Percentiles rank a stretch among this genome's conserved stretches.
phyloP scores from a whole-genome alignment of 495 filamentous ascomycete genomes.

The Melanomma pulvis-pyrius region DNA sequence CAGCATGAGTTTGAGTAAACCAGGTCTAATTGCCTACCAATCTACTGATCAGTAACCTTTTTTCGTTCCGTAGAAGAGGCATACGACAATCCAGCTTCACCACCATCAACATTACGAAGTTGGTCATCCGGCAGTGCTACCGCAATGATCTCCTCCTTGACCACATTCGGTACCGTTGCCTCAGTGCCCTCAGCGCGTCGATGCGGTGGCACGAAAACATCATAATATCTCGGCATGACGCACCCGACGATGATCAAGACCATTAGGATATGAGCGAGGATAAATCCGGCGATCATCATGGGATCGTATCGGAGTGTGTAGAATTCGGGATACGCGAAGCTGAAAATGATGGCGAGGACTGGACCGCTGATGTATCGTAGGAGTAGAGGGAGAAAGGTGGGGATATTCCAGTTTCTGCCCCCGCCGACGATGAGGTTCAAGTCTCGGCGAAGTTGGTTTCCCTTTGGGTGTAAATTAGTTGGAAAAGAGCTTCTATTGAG shows the following conservation, averaged over 20 bases:
- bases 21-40: no score
- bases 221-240: conserved; percentile 46
- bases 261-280: conserved; percentile 43
- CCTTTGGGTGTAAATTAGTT: conserved; percentile 1
- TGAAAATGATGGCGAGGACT: conserved; percentile 48
- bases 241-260: conserved; percentile 42
- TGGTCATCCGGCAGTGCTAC: not conserved
- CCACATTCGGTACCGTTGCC: conserved; percentile 1
- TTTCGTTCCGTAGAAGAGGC: no score
- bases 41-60: no score
- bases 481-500: not conserved
- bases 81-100: not conserved
- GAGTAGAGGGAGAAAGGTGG: conserved; percentile 42
- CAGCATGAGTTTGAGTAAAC: no score
- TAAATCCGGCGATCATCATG: conserved; percentile 48
- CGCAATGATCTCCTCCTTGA: conserved; percentile 1
- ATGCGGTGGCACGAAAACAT: conserved; percentile 44
- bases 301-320: conserved; percentile 47
- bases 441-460: conserved; percentile 26
- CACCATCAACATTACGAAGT: not conserved
- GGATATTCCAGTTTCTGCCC: conserved; percentile 49
- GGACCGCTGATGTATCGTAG: conserved; percentile 49
- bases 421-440: conserved; percentile 27
- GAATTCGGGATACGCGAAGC: conserved; percentile 50
- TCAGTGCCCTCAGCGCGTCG: conserved; percentile 41